phyloP scores from a whole-genome alignment of 257 asterid species.

The Pogostemon cablin region DNA sequence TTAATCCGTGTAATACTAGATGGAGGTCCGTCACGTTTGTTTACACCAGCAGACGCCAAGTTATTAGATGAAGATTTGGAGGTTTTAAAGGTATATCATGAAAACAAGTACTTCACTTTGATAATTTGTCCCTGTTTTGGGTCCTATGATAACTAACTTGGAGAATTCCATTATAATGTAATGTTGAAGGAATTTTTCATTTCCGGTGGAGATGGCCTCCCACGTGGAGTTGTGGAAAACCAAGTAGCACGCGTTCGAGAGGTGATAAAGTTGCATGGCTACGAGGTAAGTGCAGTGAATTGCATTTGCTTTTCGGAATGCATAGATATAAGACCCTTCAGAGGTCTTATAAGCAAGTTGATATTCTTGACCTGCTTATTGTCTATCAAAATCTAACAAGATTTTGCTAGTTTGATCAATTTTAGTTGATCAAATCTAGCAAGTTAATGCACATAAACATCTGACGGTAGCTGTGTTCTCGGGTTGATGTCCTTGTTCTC shows the following conservation, averaged over 20 bases:
- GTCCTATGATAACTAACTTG: not conserved
- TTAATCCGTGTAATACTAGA: conserved; percentile 82
- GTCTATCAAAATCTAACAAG: not conserved
- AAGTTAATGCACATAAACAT: not conserved
- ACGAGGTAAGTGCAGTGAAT: conserved; percentile 70
- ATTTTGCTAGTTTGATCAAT: not conserved
- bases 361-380: not conserved
- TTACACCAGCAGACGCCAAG: conserved; percentile 75
- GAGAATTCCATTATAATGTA: not conserved
- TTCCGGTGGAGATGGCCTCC: conserved; percentile 99
- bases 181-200: conserved; percentile 78
- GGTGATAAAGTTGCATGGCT: conserved; percentile 69
- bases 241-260: conserved; percentile 81
- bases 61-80: conserved; percentile 88
- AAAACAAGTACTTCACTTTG: conserved; percentile 14
- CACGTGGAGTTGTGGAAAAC: conserved; percentile 98
- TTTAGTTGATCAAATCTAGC: not conserved
- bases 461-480: not conserved
- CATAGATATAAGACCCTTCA: not conserved
- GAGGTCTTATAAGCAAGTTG: not conserved
- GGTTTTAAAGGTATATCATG: conserved; percentile 67
- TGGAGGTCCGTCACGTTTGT: conserved; percentile 86
- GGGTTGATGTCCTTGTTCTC: not conserved
- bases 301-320: not conserved
- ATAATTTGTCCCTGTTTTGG: not conserved